Percentiles rank a stretch among this genome's conserved stretches.
Evolutionary conservation across 345 rosid genomes (phyloP).

Genomic region (Anastatica hierochuntica): DNA sequence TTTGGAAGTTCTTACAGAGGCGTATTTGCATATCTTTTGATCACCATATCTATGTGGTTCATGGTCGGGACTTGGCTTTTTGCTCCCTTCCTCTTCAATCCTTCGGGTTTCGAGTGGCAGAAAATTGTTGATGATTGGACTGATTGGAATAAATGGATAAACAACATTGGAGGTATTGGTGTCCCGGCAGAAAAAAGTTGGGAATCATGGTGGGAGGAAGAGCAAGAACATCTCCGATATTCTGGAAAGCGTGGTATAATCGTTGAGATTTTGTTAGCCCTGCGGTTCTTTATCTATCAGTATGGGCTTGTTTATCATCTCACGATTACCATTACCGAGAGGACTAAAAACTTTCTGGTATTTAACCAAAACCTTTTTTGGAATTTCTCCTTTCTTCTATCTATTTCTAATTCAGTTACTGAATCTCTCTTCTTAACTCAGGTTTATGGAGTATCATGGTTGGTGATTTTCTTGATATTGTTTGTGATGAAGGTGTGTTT

Average conservation of each 20-base stretch:
- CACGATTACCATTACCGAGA: slow-evolving; percentile 45
- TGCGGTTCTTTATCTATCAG: slow-evolving; percentile 87
- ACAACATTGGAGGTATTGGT: slow-evolving; percentile 90
- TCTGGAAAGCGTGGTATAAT: slow-evolving; percentile 92
- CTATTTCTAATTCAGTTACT: not conserved
- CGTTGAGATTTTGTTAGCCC: slow-evolving; percentile 77
- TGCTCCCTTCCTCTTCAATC: slow-evolving; percentile 97
- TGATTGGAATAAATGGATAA: slow-evolving; percentile 99
- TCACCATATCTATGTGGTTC: slow-evolving; percentile 96
- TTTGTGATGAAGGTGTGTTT: slow-evolving; percentile 89
- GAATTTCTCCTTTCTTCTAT: not conserved
- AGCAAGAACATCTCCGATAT: slow-evolving; percentile 80
- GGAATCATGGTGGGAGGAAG: slow-evolving; percentile 99
- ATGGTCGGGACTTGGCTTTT: slow-evolving; percentile 99
- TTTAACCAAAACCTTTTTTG: not conserved
- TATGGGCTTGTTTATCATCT: slow-evolving; percentile 94
- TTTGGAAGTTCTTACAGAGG: slow-evolving; percentile 85
- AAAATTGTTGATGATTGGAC: slow-evolving; percentile 99
- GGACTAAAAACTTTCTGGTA: slow-evolving; percentile 61
- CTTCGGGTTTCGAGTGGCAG: slow-evolving; percentile 99
- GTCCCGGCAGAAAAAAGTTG: slow-evolving; percentile 96
- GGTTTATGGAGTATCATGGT: slow-evolving; percentile 96
- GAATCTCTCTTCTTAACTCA: slow-evolving; percentile 15
- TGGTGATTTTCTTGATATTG: slow-evolving; percentile 77
- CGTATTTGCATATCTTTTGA: slow-evolving; percentile 71